These are phyloP conservation scores for Pseudocercospora ulei DNA, from an alignment of 2,329 filamentous ascomycete species.

Conservation along the genomic window DNA sequence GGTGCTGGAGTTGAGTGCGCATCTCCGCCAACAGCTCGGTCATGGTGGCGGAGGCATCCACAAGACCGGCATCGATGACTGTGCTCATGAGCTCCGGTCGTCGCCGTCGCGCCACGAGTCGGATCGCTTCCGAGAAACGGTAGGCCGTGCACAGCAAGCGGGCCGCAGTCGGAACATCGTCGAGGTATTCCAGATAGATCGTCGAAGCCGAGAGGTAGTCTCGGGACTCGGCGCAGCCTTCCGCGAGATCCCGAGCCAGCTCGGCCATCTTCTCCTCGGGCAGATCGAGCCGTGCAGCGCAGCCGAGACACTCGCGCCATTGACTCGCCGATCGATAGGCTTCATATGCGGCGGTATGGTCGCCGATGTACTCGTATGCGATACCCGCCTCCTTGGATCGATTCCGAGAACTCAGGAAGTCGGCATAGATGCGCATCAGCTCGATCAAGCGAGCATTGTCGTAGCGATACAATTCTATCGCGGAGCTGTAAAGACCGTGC, in stretches of 20 bases:
- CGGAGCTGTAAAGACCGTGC: constrained; percentile 66
- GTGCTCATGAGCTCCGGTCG: constrained; percentile 54
- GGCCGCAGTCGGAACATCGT: constrained; percentile 59
- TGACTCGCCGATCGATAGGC: constrained; percentile 76
- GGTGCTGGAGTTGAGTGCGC: constrained; percentile 69
- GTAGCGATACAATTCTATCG: constrained; percentile 76
- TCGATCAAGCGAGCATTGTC: constrained; percentile 55
- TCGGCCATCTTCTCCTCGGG: constrained; percentile 51
- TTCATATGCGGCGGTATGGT: constrained; percentile 64
- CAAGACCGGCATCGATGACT: constrained; percentile 67
- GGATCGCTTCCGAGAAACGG: constrained; percentile 79
- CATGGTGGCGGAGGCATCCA: constrained; percentile 68
- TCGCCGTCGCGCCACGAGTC: constrained; percentile 55
- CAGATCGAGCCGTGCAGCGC: constrained; percentile 60
- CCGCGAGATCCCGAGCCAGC: constrained; percentile 65
- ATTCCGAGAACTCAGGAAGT: constrained; percentile 63
- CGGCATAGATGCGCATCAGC: constrained; percentile 70
- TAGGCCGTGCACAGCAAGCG: constrained; percentile 78
- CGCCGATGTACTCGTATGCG: constrained; percentile 71
- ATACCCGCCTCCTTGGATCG: constrained; percentile 78
- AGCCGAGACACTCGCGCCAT: constrained; percentile 85
- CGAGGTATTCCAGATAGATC: constrained; percentile 72
- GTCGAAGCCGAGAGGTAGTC: constrained; percentile 71
- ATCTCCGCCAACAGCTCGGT: constrained; percentile 93
- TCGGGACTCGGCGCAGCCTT: constrained; percentile 71